These are phyloP conservation scores for Eucalyptus dawsonii DNA, from an alignment of 345 rosid species.

Conservation along the genomic window DNA sequence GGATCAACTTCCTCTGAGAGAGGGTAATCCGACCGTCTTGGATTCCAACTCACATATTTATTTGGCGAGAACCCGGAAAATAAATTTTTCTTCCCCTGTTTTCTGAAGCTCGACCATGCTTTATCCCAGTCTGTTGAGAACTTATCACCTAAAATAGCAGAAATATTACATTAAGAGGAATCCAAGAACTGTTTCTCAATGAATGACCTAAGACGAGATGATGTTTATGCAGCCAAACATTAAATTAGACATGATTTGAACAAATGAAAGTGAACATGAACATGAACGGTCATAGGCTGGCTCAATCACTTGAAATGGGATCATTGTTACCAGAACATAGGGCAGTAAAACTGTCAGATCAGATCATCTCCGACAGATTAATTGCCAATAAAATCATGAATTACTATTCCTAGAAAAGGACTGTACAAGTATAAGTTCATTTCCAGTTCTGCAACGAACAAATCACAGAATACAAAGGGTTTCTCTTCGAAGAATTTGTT, in stretches of 20 bases:
- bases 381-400: background rate
- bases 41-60: slow-evolving; percentile 94
- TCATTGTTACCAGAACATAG: background rate
- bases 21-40: slow-evolving; percentile 62
- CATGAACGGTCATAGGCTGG: background rate
- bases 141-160: slow-evolving; percentile 37
- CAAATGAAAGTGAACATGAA: background rate
- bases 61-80: slow-evolving; percentile 52
- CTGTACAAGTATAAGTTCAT: background rate
- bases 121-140: slow-evolving; percentile 85
- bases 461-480: background rate
- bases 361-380: background rate
- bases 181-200: background rate
- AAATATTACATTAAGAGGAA: background rate
- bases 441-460: background rate
- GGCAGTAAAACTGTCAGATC: background rate
- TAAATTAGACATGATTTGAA: background rate
- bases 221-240: background rate
- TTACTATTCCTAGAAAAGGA: background rate
- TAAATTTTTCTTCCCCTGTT: slow-evolving; percentile 60
- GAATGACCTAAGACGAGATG: background rate
- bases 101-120: slow-evolving; percentile 82
- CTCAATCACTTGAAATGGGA: background rate
- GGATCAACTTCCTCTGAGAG: slow-evolving; percentile 93
- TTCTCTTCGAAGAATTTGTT: background rate